Base-by-base conservation (phyloP, 208 protist genomes). In the Trypanosoma boissoni region DNA sequence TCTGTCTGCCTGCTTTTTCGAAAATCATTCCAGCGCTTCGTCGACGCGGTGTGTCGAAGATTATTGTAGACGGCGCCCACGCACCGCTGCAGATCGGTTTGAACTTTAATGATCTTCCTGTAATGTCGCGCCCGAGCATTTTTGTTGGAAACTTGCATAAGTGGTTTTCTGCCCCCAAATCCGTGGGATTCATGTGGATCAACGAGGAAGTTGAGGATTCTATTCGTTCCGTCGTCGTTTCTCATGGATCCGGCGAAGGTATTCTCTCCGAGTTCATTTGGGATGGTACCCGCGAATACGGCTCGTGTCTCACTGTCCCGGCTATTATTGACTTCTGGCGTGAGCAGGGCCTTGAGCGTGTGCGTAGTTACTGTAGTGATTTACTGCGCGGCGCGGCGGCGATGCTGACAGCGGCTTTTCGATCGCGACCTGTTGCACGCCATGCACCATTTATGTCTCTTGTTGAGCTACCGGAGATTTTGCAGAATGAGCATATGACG, bases 51-150 rank as follows among this genome's bases (percentile, higher is more conserved):
- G 88, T 94, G 48, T 43, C 1, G 3, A 85, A 87, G 61, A 89
- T 94, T 64, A 86, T 96, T 45, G 84, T 97, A 3, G 92, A 97
- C 54, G 92, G 89, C 28, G 90, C 92, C 14, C 92, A 97, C 67
- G 78, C 81, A 9, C 84, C 83, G 26, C 60, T 93, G 31, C 86
- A 91, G 58, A 32, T 91, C 9, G 75, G 81, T 39, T 69, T 95
- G 14, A 65, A 92, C 49, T 92, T 95, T 59, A 70, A 74, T 37
- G 52, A 68, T 1, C 71, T 96, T 14, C 71, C 68, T 3, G 28
- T 44, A 2, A 65, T 80, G 57, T 66, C 62, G 27, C 76, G 80
- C 66, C 87, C 81, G 6, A 93, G 72, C 36, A 60, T 90, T 4
- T 95, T 88, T 71, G 75, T 91, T 14, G 86, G 81, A 5, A 96